Evolutionary conservation across 192 early-diverging fungal genomes (phyloP), one percentile per base, ranked within the genome.

Genomic region (Mortierella hygrophila): DNA sequence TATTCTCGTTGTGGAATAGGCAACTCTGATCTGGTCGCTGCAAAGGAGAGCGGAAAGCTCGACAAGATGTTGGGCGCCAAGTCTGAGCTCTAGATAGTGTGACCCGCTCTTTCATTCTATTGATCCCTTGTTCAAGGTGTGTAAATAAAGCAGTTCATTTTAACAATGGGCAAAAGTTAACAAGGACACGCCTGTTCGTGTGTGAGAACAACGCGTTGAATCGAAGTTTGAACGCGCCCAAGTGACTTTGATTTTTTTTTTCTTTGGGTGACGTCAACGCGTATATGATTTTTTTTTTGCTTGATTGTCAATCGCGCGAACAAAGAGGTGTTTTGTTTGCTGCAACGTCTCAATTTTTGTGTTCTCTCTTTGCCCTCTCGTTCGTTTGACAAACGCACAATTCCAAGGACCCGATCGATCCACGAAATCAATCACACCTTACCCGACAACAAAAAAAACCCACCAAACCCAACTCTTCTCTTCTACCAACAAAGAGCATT

Each of bases 21-120:
- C 23, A 85, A 85, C 69, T 79, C 82, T 52, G 82, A 85, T 76
- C 44, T 85, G 26, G 41, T 85, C 13, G 82, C 74, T 21, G 82
- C 82, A 20, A 78, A 76, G 41, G 78, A 79, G 13, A 79, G n/a
- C 46, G 82, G 82, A 47, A 85, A 76, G 41, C 72, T 85, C 8
- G 82, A 85, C 44, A 38, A 13, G 6, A 69, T 85, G 82, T 63
- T 85, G 54, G 74, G 55, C 52, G 4, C n/a, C 68, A 85, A 57
- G 69, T 26, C 40, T 15, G 82, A 85, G 74, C 49, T 85, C 42
- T 85, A 76, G 49, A 40, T 40, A 54, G 3, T 10, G 23, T 21
- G 16, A 52, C 0, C 37, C 26, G 35, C 32, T 77, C 1, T 72
- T 57, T 40, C 6, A 3, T 26, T 37, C 13, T 47, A 21, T 26